Base-by-base conservation (phyloP, 2,329 filamentous ascomycete genomes). In the Aspergillus sergii region DNA sequence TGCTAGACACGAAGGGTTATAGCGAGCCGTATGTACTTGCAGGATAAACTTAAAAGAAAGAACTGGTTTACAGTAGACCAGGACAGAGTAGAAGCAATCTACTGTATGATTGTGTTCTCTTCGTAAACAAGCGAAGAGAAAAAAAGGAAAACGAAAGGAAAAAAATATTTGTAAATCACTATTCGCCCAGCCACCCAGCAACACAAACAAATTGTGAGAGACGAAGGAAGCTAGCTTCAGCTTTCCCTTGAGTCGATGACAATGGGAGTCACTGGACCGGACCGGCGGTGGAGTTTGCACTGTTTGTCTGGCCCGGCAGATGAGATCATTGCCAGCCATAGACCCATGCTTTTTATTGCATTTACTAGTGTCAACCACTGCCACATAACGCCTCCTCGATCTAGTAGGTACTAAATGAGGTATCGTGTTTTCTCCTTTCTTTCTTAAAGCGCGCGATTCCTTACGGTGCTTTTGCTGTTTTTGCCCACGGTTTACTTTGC, bases 231-330 rank as follows among this genome's bases (percentile, higher is more conserved):
- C 36, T 43, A 46, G 41, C 36, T 43, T 14, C 10, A n/a, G 56
- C 23, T 48, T 51, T 23, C 23, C 21, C 4, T 26, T 14, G n/a
- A 51, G 23, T 26, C 34, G 19, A 50, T 61, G 41, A 55, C 39
- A 32, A 26, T 43, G 21, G 28, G 26, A 51, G 45, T 36, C 53
- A 61, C 59, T 61, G 53, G 59, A 57, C 53, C 36, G 53, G 53
- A 57, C 53, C 36, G 51, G 53, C 65, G 68, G 68, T 63, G 66
- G 63, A 14, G 55, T 76, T 75, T 75, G 72, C 73, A 75, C 59
- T 71, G 74, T 75, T 76, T 76, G 73, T 65, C 59, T 62, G 8
- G 19, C 48, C 54, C 60, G 48, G 43, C 61, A 45, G 32, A 66
- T 71, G 68, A 71, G 64, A 67, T 71, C 68, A 71, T 70, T 50